A percentile compares a stretch with the other conserved stretches of the same genome.
Conservation (phyloP, 176 grass and related monocot species). For the Phoenix dactylifera region DNA sequence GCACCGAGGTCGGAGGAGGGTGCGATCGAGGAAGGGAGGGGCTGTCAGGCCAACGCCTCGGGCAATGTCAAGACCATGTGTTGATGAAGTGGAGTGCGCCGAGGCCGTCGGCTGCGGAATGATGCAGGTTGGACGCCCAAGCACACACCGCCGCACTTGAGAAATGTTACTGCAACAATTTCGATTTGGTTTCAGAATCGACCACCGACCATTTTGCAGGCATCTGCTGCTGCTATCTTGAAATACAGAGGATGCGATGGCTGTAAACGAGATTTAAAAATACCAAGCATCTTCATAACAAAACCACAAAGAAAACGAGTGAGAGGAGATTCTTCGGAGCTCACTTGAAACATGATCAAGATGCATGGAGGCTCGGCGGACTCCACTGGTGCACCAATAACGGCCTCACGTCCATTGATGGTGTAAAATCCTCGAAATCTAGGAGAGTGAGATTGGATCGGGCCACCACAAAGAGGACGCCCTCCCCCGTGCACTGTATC, state of each 20-base stretch:
- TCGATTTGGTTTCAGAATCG: background rate
- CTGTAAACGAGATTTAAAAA: no score
- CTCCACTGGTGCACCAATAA: conserved; percentile 30
- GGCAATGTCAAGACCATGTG: conserved; percentile 31
- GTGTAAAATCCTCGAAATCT: conserved; percentile 32
- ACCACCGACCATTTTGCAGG: no score
- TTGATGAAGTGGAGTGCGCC: conserved; percentile 39
- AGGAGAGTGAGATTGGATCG: conserved; percentile 16
- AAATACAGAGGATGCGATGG: no score
- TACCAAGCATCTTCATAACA: no score
- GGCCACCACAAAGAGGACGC: conserved; percentile 36
- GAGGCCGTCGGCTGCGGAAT: conserved; percentile 29
- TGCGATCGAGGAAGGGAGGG: conserved; percentile 35
- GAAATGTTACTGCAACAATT: conserved; percentile 28
- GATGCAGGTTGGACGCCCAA: conserved; percentile 38
- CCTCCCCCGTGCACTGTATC: conserved; percentile 54
- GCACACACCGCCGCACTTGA: conserved; percentile 45
- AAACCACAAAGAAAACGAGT: no score
- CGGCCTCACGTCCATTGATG: conserved; percentile 28
- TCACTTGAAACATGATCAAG: conserved; percentile 38
- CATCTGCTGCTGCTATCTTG: no score
- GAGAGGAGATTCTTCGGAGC: background rate
- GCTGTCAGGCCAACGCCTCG: background rate
- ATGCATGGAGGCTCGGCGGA: conserved; percentile 16
- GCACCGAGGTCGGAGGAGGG: conserved; percentile 36